Conservation (phyloP, 2,329 filamentous ascomycete species). For the Blumeria graminis region DNA sequence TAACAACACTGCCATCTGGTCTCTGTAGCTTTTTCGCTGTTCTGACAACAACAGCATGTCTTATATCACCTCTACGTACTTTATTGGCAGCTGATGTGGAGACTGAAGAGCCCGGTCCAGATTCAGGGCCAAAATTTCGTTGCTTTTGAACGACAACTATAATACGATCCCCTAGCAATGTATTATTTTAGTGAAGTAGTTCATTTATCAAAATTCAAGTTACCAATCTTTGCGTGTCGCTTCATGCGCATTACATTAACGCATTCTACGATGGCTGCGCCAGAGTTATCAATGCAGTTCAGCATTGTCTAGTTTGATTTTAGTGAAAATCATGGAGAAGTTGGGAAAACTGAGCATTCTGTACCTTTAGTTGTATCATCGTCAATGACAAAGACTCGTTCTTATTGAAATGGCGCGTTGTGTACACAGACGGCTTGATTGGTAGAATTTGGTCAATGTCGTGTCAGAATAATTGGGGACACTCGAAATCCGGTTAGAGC, state of each 20-base stretch:
- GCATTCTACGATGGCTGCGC: slow-evolving; percentile 91
- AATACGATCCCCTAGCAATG: slow-evolving; percentile 59
- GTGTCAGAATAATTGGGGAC: no score
- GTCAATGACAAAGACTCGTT: slow-evolving; percentile 17
- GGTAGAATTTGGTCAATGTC: no score
- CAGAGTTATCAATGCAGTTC: slow-evolving; percentile 98
- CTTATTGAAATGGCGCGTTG: no score
- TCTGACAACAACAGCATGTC: slow-evolving; percentile 85
- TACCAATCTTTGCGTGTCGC: slow-evolving; percentile 70
- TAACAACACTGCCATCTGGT: slow-evolving; percentile 68
- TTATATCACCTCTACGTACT: slow-evolving; percentile 86
- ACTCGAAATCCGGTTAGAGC: no score
- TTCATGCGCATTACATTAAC: slow-evolving; percentile 83
- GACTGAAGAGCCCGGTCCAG: slow-evolving; percentile 45
- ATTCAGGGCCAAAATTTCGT: slow-evolving; percentile 43
- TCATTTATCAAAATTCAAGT: slow-evolving; percentile 10
- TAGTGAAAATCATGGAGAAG: background rate
- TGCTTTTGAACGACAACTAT: slow-evolving; percentile 97
- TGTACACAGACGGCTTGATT: no score
- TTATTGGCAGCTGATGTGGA: slow-evolving; percentile 61
- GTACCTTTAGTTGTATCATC: slow-evolving; percentile 88
- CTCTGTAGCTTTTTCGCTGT: slow-evolving; percentile 72
- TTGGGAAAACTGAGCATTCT: background rate
- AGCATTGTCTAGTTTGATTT: slow-evolving; percentile 50
- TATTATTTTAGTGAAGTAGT: background rate